Conservation (phyloP, 805 yeast genomes). For the Candida ascalaphidarum region DNA sequence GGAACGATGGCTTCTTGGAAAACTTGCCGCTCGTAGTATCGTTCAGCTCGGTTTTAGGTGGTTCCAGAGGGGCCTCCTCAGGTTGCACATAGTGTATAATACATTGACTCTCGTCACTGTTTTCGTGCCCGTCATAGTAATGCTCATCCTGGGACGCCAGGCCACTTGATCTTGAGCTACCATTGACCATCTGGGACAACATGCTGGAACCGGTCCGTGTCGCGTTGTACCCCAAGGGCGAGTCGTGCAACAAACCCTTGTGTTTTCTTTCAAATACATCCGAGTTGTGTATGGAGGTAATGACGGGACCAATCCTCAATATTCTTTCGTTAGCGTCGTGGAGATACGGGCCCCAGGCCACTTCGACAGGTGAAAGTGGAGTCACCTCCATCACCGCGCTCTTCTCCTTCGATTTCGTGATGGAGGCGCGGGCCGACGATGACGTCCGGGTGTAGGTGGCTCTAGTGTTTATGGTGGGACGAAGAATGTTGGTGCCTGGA, state of each 20-base stretch:
- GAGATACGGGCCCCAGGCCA: conserved; percentile 50
- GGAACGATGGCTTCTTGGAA: conserved; percentile 15
- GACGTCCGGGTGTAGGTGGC: too few relatives aligned
- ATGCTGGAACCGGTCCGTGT: conserved; percentile 15
- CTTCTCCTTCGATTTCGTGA: conserved; percentile 14
- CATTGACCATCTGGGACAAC: conserved; percentile 31
- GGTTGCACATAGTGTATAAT: not conserved
- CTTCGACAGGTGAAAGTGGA: conserved; percentile 45
- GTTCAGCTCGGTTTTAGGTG: not conserved
- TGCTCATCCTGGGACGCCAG: not conserved
- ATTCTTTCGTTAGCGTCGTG: conserved; percentile 53
- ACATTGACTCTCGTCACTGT: conserved; percentile 3
- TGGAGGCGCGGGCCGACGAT: too few relatives aligned
- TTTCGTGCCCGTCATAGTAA: too few relatives aligned
- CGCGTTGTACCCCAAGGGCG: conserved; percentile 39
- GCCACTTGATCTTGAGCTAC: conserved; percentile 11
- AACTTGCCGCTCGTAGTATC: conserved; percentile 4
- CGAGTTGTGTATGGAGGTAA: conserved; percentile 23
- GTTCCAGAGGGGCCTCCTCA: conserved; percentile 2
- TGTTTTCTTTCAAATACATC: conserved; percentile 48
- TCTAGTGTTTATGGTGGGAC: conserved; percentile 40
- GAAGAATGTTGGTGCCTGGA: conserved; percentile 51
- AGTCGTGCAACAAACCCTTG: conserved; percentile 49
- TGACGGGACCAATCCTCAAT: conserved; percentile 45
- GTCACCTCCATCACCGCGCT: conserved; percentile 31